Percentiles rank a stretch among this genome's conserved stretches.
Evolutionary conservation across 441 rosid species (phyloP).

Genomic region (Geranium incanum): DNA sequence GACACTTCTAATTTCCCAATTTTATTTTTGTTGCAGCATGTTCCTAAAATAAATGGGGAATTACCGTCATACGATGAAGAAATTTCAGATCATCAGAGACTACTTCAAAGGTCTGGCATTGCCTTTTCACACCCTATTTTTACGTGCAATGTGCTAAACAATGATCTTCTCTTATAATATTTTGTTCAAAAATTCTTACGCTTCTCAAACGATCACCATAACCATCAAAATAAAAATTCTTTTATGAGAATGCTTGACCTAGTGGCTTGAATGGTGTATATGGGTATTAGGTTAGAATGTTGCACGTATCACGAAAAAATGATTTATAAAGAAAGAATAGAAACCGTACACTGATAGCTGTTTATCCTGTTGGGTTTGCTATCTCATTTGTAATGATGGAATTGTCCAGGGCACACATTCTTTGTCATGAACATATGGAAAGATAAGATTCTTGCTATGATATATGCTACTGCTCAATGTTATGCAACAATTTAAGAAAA

Average conservation of each 20-base stretch:
- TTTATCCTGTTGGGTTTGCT: not conserved
- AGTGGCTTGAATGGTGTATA: not conserved
- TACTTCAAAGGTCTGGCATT: constrained; percentile 58
- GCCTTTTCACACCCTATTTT: not conserved
- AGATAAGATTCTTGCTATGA: no score
- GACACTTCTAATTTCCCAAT: constrained; percentile 6
- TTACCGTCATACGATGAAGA: constrained; percentile 73
- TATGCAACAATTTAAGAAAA: no score
- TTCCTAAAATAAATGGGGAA: constrained; percentile 80
- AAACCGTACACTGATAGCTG: not conserved
- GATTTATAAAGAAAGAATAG: not conserved
- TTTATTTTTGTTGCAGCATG: constrained; percentile 49
- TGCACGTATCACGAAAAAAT: not conserved
- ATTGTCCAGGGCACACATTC: no score
- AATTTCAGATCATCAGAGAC: constrained; percentile 75
- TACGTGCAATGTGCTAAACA: not conserved
- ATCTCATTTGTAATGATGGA: no score
- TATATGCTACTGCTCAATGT: no score
- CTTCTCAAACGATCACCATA: not conserved
- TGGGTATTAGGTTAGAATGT: not conserved
- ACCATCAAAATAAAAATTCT: not conserved
- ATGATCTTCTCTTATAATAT: not conserved
- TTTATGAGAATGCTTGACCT: not conserved
- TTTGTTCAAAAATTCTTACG: not conserved
- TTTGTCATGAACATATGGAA: not conserved